Evolutionary conservation across 2,329 filamentous ascomycete genomes (phyloP).

Genomic region (Leptographium procerum): DNA sequence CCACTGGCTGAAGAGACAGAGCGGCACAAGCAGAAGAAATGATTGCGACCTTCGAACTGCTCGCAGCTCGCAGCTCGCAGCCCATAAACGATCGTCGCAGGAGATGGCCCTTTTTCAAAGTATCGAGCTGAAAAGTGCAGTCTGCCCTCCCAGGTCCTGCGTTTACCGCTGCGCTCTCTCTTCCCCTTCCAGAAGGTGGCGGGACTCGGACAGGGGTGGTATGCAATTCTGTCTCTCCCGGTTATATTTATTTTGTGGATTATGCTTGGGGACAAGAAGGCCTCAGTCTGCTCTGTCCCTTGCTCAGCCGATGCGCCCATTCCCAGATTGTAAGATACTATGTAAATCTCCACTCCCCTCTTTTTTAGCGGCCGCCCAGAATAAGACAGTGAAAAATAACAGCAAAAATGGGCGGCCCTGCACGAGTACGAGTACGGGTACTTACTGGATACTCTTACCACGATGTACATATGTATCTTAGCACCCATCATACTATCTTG

Average conservation of each 20-base stretch:
- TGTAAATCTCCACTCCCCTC: not conserved
- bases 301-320: not conserved
- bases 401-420: not conserved
- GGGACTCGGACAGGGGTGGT: not conserved
- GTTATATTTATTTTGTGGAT: not conserved
- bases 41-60: not conserved
- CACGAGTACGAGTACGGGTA: not conserved
- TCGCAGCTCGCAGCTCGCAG: too few relatives aligned
- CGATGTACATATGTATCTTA: too few relatives aligned
- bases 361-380: slow-evolving; percentile 1
- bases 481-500: not conserved
- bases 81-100: not conserved
- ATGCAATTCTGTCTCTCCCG: not conserved
- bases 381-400: not conserved
- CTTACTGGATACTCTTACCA: not conserved
- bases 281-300: not conserved
- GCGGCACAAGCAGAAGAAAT: too few relatives aligned
- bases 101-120: not conserved
- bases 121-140: not conserved
- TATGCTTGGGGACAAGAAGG: not conserved
- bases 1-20: too few relatives aligned
- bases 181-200: not conserved
- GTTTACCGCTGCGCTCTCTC: not conserved
- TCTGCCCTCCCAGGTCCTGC: not conserved
- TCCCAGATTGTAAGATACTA: not conserved